These are phyloP conservation scores for Escallonia rubra DNA, from an alignment of 129 eudicot species.

Conservation along the genomic window DNA sequence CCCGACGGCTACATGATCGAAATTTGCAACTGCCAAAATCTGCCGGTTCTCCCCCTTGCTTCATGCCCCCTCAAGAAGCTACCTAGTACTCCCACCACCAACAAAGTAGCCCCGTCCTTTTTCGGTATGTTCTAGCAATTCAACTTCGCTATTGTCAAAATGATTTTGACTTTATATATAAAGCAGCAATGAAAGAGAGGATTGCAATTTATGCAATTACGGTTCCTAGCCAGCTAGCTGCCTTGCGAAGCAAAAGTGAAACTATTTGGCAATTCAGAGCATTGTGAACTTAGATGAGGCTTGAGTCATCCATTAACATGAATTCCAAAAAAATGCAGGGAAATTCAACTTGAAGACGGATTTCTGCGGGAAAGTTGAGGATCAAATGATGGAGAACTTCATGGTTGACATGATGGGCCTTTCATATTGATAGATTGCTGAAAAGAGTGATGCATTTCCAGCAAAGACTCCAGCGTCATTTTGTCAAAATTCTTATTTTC, in stretches of 20 bases:
- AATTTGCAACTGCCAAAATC: slow-evolving; percentile 73
- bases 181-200: too few relatives aligned
- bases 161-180: background rate
- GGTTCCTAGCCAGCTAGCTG: background rate
- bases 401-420: slow-evolving; percentile 56
- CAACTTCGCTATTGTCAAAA: background rate
- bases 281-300: too few relatives aligned
- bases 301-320: background rate
- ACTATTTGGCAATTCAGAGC: background rate
- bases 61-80: slow-evolving; percentile 46
- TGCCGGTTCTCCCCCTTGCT: slow-evolving; percentile 60
- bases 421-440: slow-evolving; percentile 22
- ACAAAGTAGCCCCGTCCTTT: slow-evolving; percentile 14
- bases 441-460: too few relatives aligned
- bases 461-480: too few relatives aligned
- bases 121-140: slow-evolving; percentile 7
- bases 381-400: slow-evolving; percentile 51
- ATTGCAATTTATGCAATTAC: background rate
- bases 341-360: slow-evolving; percentile 11
- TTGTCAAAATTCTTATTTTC: too few relatives aligned
- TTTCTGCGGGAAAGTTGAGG: slow-evolving; percentile 47
- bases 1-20: slow-evolving; percentile 86
- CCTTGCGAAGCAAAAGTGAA: background rate
- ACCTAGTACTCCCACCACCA: background rate
- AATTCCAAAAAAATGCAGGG: slow-evolving; percentile 20